Evolutionary conservation across 1,139 yeast genomes (phyloP).

Genomic region (Geotrichum restrictum): DNA sequence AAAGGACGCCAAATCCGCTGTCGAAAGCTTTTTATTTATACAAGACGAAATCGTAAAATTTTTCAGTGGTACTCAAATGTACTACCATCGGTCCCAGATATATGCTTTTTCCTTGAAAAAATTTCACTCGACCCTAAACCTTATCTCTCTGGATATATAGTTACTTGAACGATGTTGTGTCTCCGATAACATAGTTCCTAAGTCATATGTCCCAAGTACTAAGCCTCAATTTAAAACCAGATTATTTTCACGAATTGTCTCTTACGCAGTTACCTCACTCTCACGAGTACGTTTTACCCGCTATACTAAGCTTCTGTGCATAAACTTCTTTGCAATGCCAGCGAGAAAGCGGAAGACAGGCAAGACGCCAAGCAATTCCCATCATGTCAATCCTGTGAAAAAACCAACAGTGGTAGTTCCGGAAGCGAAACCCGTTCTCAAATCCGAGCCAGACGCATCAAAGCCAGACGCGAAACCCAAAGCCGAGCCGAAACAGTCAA

Average conservation of each 20-base stretch:
- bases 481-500: not conserved
- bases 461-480: not conserved
- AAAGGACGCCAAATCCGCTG: not conserved
- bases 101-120: not conserved
- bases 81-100: not conserved
- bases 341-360: constrained; percentile 5
- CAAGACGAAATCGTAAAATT: not conserved
- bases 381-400: not conserved
- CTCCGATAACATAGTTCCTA: not conserved
- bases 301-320: too few species aligned
- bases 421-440: not conserved
- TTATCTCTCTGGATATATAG: too few species aligned
- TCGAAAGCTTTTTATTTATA: not conserved
- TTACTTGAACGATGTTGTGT: too few species aligned
- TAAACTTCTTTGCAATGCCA: not conserved
- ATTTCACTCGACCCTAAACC: constrained; percentile 5
- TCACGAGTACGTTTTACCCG: too few species aligned
- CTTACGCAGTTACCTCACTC: too few species aligned
- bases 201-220: not conserved
- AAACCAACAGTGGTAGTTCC: not conserved
- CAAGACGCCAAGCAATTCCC: not conserved
- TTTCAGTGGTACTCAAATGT: constrained; percentile 2
- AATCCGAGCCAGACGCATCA: too few species aligned
- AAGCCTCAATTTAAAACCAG: not conserved
- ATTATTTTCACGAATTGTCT: too few species aligned